Percentiles rank a stretch among this genome's conserved stretches.
phyloP scores from a whole-genome alignment of 139 green algal species.

The Chlamydomonas incerta region DNA sequence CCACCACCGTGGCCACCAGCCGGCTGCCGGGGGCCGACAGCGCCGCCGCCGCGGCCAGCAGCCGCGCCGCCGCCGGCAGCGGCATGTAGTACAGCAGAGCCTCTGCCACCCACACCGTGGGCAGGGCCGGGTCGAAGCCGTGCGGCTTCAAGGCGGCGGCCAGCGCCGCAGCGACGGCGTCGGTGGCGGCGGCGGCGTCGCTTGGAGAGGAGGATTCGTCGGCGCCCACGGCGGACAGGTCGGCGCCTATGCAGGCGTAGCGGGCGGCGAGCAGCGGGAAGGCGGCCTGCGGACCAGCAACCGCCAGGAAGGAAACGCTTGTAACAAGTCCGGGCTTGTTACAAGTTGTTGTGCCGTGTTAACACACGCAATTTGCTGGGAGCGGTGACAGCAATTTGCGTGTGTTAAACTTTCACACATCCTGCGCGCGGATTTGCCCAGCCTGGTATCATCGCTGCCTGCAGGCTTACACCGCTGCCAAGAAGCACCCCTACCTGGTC shows the following conservation, averaged over 20 bases:
- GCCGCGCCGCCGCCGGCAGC: background rate
- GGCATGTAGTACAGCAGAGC: slow-evolving; percentile 61
- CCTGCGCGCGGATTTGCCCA: too few species aligned
- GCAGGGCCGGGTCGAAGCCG: background rate
- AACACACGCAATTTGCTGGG: too few species aligned
- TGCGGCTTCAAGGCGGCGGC: background rate
- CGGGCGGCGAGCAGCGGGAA: slow-evolving; percentile 15
- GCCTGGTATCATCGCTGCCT: too few species aligned
- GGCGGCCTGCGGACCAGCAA: background rate
- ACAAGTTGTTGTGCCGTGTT: too few species aligned
- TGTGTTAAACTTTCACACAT: too few species aligned
- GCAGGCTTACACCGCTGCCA: too few species aligned
- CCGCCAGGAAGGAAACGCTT: too few species aligned
- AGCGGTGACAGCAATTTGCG: too few species aligned
- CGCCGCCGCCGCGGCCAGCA: slow-evolving; percentile 8
- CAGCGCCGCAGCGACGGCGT: background rate
- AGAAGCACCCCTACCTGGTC: too few species aligned
- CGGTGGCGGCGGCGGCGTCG: too few species aligned
- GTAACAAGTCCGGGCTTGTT: too few species aligned
- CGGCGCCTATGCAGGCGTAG: slow-evolving; percentile 39
- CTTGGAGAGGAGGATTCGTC: too few species aligned
- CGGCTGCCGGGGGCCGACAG: slow-evolving; percentile 43
- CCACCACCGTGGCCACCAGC: slow-evolving; percentile 50
- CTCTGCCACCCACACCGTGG: slow-evolving; percentile 49
- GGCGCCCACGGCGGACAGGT: slow-evolving; percentile 27